These are phyloP conservation scores for Eutrema salsugineum DNA, from an alignment of 441 rosid genomes.

Conservation along the genomic window DNA sequence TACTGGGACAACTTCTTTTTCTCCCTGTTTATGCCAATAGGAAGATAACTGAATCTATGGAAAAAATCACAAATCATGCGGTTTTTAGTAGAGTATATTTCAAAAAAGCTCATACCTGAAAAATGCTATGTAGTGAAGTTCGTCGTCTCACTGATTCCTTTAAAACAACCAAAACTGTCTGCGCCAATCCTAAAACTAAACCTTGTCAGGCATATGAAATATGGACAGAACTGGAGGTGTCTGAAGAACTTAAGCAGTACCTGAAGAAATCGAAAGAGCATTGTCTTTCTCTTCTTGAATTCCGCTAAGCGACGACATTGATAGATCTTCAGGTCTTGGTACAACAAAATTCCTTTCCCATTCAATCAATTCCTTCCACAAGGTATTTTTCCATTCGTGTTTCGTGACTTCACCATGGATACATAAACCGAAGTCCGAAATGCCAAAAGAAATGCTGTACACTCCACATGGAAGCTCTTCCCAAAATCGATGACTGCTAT, in stretches of 20 bases:
- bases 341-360: conserved; percentile 66
- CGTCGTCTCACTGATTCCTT: conserved; percentile 68
- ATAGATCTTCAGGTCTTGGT: conserved; percentile 50
- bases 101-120: conserved; percentile 42
- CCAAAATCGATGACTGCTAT: conserved; percentile 44
- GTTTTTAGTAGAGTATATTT: neutral
- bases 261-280: conserved; percentile 15
- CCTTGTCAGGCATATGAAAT: conserved; percentile 18
- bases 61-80: neutral
- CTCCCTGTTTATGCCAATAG: conserved; percentile 43
- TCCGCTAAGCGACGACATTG: conserved; percentile 22
- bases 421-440: conserved; percentile 30
- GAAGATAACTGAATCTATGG: neutral
- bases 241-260: neutral
- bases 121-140: conserved; percentile 47
- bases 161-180: conserved; percentile 55
- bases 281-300: conserved; percentile 4
- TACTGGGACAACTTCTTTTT: conserved; percentile 53
- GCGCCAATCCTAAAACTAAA: conserved; percentile 39
- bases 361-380: conserved; percentile 52
- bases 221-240: neutral
- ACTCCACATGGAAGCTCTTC: conserved; percentile 91
- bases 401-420: conserved; percentile 51
- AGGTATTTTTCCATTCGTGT: conserved; percentile 58
- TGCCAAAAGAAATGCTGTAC: conserved; percentile 51